Conservation (phyloP, 345 rosid genomes). For the Lumnitzera littorea region DNA sequence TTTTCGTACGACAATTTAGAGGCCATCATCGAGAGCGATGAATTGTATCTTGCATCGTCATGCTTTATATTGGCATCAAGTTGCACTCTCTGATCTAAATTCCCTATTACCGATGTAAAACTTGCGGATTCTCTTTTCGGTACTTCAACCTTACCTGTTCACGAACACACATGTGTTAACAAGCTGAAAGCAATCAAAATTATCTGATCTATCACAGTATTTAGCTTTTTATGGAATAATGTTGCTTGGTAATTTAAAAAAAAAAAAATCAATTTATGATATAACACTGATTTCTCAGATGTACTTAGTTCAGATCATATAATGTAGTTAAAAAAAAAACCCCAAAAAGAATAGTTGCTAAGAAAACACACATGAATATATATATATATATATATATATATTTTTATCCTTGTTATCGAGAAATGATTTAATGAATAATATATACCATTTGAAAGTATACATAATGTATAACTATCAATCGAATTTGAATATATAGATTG, state of each 20-base stretch:
- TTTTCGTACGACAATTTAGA: conserved; percentile 65
- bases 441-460: no score
- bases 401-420: no score
- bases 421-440: no score
- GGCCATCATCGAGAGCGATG: conserved; percentile 59
- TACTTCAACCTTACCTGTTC: conserved; percentile 33
- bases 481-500: no score
- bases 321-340: no score
- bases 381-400: no score
- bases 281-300: background rate
- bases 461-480: no score
- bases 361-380: no score
- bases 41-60: conserved; percentile 33
- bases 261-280: background rate
- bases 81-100: conserved; percentile 35
- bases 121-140: conserved; percentile 35
- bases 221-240: background rate
- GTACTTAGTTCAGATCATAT: no score
- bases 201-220: background rate
- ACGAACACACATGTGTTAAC: background rate
- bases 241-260: background rate
- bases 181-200: background rate
- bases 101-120: conserved; percentile 37
- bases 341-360: no score
- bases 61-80: conserved; percentile 33